These are phyloP conservation scores for Nicotiana benthamiana DNA, from an alignment of 257 asterid species.

Conservation along the genomic window DNA sequence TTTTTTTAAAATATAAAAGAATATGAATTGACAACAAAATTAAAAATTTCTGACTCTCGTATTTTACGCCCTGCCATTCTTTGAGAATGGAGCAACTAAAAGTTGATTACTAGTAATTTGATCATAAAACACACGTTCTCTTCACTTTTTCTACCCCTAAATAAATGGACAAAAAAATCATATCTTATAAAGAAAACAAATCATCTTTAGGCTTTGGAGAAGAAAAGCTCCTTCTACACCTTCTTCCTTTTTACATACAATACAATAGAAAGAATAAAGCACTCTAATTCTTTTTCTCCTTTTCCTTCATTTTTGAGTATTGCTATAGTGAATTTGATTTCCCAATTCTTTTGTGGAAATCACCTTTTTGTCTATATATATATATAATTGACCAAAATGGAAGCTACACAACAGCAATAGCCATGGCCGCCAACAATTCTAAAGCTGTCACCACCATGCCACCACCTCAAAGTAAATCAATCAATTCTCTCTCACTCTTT, in stretches of 20 bases:
- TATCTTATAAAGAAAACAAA: neutral
- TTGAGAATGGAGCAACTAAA: neutral
- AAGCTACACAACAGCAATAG: too few relatives aligned
- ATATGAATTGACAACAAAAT: neutral
- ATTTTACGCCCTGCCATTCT: neutral
- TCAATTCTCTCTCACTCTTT: neutral
- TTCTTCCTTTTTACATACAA: neutral
- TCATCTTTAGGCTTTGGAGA: neutral
- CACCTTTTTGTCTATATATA: neutral
- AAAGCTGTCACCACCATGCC: neutral
- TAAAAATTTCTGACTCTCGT: neutral
- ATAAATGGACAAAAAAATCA: neutral
- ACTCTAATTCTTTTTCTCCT: neutral
- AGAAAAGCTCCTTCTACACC: neutral
- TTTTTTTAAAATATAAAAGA: too few relatives aligned
- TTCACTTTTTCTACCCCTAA: neutral
- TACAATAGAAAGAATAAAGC: neutral
- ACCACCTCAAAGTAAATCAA: slow-evolving; percentile 1
- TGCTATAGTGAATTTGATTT: neutral
- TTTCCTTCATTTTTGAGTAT: neutral
- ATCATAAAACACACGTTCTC: neutral
- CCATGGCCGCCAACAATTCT: neutral
- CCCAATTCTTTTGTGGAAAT: neutral
- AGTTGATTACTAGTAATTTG: neutral
- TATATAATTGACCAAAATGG: neutral